Conservation (phyloP, 495 filamentous ascomycete genomes). For the Zalerion maritima region DNA sequence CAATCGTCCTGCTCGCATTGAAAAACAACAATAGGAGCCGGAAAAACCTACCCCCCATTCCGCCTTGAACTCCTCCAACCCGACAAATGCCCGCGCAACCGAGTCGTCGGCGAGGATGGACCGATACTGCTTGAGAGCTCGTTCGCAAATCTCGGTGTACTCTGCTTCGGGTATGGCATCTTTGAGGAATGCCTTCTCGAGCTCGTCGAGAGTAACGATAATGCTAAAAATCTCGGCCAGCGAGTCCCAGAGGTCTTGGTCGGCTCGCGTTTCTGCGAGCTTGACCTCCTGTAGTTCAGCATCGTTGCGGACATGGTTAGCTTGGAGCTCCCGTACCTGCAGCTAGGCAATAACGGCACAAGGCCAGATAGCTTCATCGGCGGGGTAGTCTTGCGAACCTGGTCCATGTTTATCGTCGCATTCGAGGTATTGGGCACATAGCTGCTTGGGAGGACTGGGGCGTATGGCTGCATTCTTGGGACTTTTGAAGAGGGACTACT, state of each 20-base stretch:
- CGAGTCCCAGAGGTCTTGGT: conserved; percentile 89
- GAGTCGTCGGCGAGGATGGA: conserved; percentile 78
- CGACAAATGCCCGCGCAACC: conserved; percentile 67
- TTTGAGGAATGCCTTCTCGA: conserved; percentile 94
- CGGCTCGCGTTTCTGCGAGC: conserved; percentile 65
- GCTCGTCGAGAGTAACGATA: conserved; percentile 82
- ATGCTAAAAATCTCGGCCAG: conserved; percentile 97
- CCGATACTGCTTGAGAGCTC: conserved; percentile 92
- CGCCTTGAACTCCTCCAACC: conserved; percentile 85
- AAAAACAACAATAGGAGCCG: background rate
- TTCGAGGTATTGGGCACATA: conserved; percentile 68
- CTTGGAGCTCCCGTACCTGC: background rate
- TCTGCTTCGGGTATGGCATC: conserved; percentile 84
- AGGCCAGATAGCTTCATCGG: conserved; percentile 4
- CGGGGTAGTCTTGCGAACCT: conserved; percentile 39
- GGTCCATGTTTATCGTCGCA: conserved; percentile 83
- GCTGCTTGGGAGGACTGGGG: conserved; percentile 80
- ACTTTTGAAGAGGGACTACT: too few species aligned
- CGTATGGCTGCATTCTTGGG: too few species aligned
- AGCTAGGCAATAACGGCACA: background rate
- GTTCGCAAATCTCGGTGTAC: conserved; percentile 89
- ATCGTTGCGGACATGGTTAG: background rate
- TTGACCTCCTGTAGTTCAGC: conserved; percentile 62
- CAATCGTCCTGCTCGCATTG: too few species aligned
- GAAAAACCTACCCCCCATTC: conserved; percentile 64